These are phyloP conservation scores for Salvia hispanica DNA, from an alignment of 257 asterid species.

Conservation along the genomic window DNA sequence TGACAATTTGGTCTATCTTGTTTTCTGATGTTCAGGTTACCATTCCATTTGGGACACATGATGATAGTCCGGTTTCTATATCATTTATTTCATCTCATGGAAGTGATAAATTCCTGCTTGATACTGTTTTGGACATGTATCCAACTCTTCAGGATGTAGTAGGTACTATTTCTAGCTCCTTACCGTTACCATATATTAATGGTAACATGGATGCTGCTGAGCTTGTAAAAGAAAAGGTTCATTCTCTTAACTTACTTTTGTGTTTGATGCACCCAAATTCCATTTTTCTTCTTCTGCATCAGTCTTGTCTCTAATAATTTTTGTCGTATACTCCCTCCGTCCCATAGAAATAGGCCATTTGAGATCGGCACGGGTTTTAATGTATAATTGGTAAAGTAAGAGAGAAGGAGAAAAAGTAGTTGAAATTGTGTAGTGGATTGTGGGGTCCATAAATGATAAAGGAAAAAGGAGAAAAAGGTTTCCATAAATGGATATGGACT, in stretches of 20 bases:
- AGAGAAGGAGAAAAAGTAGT: no score
- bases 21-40: slow-evolving; percentile 49
- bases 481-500: no score
- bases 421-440: no score
- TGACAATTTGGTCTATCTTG: slow-evolving; percentile 1
- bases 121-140: slow-evolving; percentile 75
- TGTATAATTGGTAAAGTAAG: no score
- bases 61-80: slow-evolving; percentile 60
- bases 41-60: slow-evolving; percentile 78
- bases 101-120: slow-evolving; percentile 84
- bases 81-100: slow-evolving; percentile 83
- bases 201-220: slow-evolving; percentile 80
- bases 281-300: not conserved
- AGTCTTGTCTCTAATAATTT: not conserved
- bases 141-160: slow-evolving; percentile 75
- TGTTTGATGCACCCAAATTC: not conserved
- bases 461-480: no score
- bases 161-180: slow-evolving; percentile 44
- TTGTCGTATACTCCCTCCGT: no score
- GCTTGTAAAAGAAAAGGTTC: slow-evolving; percentile 87
- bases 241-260: slow-evolving; percentile 19
- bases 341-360: no score
- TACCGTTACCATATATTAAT: slow-evolving; percentile 50
- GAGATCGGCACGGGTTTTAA: no score
- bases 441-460: no score